Percentiles rank a stretch among this genome's conserved stretches.
phyloP scores from a whole-genome alignment of 2,329 filamentous ascomycete genomes.

The Coniosporium tulheliwenetii region DNA sequence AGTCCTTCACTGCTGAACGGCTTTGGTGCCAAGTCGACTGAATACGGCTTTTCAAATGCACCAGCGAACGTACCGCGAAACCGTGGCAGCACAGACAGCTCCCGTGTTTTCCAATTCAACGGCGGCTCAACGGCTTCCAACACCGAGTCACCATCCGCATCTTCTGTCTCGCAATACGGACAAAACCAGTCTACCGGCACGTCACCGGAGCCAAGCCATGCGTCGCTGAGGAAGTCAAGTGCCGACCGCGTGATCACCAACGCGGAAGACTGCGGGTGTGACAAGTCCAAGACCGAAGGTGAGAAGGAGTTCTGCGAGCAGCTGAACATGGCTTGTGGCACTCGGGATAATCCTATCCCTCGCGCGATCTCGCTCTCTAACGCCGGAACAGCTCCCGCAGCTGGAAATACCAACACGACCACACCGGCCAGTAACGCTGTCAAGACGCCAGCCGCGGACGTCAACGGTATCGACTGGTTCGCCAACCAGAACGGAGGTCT shows the following conservation, averaged over 20 bases:
- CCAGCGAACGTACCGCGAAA: conserved; percentile 2
- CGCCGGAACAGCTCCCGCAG: conserved; percentile 14
- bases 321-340: conserved; percentile 40
- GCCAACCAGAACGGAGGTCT: conserved; percentile 67
- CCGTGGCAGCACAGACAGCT: conserved; percentile 25
- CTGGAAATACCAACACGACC: conserved; percentile 15
- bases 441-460: conserved; percentile 20
- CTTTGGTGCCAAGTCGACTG: conserved; percentile 19
- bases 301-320: conserved; percentile 39
- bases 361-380: conserved; percentile 30
- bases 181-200: conserved; percentile 51
- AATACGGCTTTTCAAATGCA: conserved; percentile 4
- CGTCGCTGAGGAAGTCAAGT: conserved; percentile 38
- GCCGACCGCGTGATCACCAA: too few species aligned
- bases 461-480: conserved; percentile 55
- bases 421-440: conserved; percentile 13
- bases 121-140: conserved; percentile 26
- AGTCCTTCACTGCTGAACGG: conserved; percentile 37
- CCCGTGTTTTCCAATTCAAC: conserved; percentile 35
- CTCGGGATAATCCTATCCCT: conserved; percentile 35
- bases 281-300: conserved; percentile 27
- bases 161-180: conserved; percentile 33
- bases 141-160: conserved; percentile 34
- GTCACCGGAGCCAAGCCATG: conserved; percentile 59
- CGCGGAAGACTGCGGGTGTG: too few species aligned